Percentiles rank a stretch among this genome's conserved stretches.
Evolutionary conservation across 2,329 filamentous ascomycete species (phyloP).

Genomic region (Sporothrix dimorphospora): DNA sequence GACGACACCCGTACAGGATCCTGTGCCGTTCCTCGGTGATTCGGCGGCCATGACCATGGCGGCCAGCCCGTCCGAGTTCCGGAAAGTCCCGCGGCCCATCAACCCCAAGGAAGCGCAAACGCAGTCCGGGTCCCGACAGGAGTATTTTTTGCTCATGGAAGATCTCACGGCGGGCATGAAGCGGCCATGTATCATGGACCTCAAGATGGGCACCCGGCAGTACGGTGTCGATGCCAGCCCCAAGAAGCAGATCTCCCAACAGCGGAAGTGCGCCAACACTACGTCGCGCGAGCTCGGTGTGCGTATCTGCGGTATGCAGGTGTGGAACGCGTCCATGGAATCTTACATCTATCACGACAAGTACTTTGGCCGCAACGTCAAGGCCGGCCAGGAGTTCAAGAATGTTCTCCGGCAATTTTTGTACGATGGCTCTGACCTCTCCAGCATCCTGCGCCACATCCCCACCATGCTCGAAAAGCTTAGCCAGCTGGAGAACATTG

Average conservation of each 20-base stretch:
- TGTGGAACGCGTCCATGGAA: constrained; percentile 85
- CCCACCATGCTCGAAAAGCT: constrained; percentile 86
- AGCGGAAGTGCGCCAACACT: constrained; percentile 87
- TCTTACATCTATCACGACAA: constrained; percentile 97
- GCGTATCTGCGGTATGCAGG: constrained; percentile 91
- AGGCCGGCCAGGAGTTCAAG: constrained; percentile 86
- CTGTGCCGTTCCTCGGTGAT: constrained; percentile 14
- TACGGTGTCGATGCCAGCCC: constrained; percentile 90
- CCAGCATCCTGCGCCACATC: constrained; percentile 82
- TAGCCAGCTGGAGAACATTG: constrained; percentile 78
- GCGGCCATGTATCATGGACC: constrained; percentile 90
- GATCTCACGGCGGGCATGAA: constrained; percentile 97
- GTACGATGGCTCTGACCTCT: constrained; percentile 82
- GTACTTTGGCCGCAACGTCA: constrained; percentile 88
- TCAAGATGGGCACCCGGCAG: constrained; percentile 98
- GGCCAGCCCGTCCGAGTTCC: constrained; percentile 44
- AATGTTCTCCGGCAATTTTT: constrained; percentile 86
- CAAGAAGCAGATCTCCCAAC: constrained; percentile 92
- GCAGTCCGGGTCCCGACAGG: constrained; percentile 68
- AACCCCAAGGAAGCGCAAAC: constrained; percentile 79
- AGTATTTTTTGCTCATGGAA: constrained; percentile 91
- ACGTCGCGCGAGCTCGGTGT: constrained; percentile 92
- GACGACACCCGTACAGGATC: constrained; percentile 25
- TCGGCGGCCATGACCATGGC: constrained; percentile 41
- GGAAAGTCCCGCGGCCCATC: constrained; percentile 61